These are phyloP conservation scores for Tuber microsphaerosporum DNA, from an alignment of 495 filamentous ascomycete genomes.

Conservation along the genomic window DNA sequence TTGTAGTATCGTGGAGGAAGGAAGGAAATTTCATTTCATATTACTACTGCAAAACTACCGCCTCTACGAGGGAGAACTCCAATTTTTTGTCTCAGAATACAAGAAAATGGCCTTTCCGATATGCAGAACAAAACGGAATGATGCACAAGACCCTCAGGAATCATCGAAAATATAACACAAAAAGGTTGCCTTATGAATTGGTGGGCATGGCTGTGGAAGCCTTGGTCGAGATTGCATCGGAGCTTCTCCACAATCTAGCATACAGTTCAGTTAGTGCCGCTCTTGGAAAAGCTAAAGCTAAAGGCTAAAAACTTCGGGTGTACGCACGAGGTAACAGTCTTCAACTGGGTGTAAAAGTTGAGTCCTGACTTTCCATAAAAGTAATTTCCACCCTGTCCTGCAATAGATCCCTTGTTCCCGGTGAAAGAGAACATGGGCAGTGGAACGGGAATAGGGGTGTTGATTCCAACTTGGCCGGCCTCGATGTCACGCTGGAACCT, in stretches of 20 bases:
- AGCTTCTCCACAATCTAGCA: constrained; percentile 68
- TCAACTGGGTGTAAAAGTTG: constrained; percentile 91
- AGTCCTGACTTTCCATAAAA: constrained; percentile 92
- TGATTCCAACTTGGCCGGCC: constrained; percentile 72
- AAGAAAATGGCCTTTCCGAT: background rate
- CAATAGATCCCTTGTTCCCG: constrained; percentile 93
- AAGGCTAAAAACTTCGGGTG: background rate
- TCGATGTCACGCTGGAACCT: constrained; percentile 60
- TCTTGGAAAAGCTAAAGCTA: background rate
- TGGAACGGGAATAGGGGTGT: constrained; percentile 69
- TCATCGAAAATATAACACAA: background rate
- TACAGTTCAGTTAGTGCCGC: constrained; percentile 12
- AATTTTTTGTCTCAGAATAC: background rate
- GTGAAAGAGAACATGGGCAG: constrained; percentile 97
- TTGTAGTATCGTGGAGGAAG: background rate
- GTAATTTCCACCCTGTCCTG: constrained; percentile 84
- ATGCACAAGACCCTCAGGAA: background rate
- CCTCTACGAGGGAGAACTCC: background rate
- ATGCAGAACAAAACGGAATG: background rate
- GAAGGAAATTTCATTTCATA: background rate
- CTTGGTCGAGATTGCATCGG: constrained; percentile 73
- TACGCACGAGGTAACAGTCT: constrained; percentile 70
- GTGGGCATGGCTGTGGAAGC: constrained; percentile 93
- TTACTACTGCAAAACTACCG: background rate
- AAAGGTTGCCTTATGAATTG: constrained; percentile 45